A percentile compares a stretch with the other conserved stretches of the same genome.
These are phyloP conservation scores for Dioszegia hungarica DNA, from an alignment of 768 basidiomycete species.

Conservation along the genomic window DNA sequence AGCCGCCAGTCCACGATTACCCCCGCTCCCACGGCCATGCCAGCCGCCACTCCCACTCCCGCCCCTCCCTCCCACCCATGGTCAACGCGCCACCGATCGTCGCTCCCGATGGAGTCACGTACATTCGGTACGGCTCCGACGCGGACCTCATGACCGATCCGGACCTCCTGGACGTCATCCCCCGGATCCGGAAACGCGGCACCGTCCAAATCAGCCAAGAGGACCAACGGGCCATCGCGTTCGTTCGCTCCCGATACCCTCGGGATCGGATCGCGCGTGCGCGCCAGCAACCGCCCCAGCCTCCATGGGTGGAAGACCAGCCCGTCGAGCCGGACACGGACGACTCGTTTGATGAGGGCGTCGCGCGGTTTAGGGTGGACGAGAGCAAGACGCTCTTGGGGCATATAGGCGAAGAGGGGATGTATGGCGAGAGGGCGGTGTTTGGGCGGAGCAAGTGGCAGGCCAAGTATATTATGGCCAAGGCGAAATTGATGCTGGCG, in stretches of 20 bases:
- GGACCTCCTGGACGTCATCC: slow-evolving; percentile 15
- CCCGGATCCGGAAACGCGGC: slow-evolving; percentile 61
- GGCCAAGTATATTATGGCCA: slow-evolving; percentile 65
- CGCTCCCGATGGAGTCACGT: not conserved
- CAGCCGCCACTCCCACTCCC: too few relatives aligned
- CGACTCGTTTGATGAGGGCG: slow-evolving; percentile 14
- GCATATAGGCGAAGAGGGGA: slow-evolving; percentile 13
- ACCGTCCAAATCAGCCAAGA: slow-evolving; percentile 1
- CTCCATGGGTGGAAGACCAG: not conserved
- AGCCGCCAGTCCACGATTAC: not conserved
- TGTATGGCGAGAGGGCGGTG: slow-evolving; percentile 9
- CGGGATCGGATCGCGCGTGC: not conserved
- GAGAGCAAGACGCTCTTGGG: not conserved
- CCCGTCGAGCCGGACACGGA: not conserved
- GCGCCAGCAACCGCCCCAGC: too few relatives aligned
- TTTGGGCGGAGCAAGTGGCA: slow-evolving; percentile 27
- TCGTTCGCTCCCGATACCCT: slow-evolving; percentile 5
- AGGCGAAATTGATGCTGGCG: slow-evolving; percentile 71
- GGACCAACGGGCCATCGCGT: slow-evolving; percentile 7
- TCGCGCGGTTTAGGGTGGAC: slow-evolving; percentile 1
- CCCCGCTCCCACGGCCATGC: too few relatives aligned
- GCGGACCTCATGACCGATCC: slow-evolving; percentile 6
- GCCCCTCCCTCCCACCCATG: too few relatives aligned
- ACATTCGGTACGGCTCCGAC: slow-evolving; percentile 4
- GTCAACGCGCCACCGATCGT: too few relatives aligned